Evolutionary conservation across 202 grass and related monocot genomes (phyloP), one percentile per base, ranked within the genome.

Genomic region (Thinopyrum obtusiflorum): DNA sequence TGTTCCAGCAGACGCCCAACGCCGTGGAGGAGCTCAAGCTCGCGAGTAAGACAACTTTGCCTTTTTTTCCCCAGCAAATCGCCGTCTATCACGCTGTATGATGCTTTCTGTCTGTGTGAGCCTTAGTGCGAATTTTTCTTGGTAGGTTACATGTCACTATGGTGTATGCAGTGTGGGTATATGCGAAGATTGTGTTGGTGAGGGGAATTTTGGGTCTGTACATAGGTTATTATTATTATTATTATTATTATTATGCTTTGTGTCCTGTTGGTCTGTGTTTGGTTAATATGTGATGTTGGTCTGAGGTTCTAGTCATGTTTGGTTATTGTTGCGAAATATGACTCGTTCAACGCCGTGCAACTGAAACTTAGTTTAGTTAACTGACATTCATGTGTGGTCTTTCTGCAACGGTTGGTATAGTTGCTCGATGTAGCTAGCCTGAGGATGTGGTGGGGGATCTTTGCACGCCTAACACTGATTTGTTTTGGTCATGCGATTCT

Each of bases 1-100:
- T 81, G n/a, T 96, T 94, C 83, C 88, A 96, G 78, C 85, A 83
- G 76, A 94, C 97, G 26, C 92, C 97, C 2, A 94, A 90, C 66
- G 88, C 93, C 23, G 86, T 88, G 11, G 91, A 92, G 78, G 97
- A 99, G 76, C 90, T 99, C 46, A 91, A 85, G 79, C 62, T 94
- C 75, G 97, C 93, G 83, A 96, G 97, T 96, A 94, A 79, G 84
- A 82, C 39, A 31, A 3, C 7, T 57, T 37, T 76, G 46, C 51
- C 53, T 12, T 44, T 44, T 40, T 11, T 40, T 40, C 2, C 4
- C 40, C 10, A 44, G 40, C 39, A 42, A 42, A 42, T 42, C 39
- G 37, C 37, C 37, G 9, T 8, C 37, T 40, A 40, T 8, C 36
- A 40, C 37, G 37, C 2, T 42, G 39, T 42, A 42, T 9, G 68